Evolutionary conservation across 2,329 filamentous ascomycete genomes (phyloP).

Genomic region (Alternaria triticimaculans): DNA sequence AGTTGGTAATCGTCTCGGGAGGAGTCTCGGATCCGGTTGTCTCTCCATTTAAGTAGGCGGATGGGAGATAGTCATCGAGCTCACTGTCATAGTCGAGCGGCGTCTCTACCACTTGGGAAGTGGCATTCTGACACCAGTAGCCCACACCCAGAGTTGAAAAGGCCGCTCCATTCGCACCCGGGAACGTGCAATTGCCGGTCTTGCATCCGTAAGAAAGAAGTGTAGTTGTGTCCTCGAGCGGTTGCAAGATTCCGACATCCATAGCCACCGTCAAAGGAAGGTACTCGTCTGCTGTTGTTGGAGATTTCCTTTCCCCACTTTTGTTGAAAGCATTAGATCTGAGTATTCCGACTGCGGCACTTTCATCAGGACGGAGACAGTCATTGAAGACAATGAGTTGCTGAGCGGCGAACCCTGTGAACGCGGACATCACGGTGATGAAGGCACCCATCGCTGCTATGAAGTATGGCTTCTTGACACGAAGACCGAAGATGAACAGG

Average conservation of each 20-base stretch:
- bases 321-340: slow-evolving; percentile 3
- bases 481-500: slow-evolving; percentile 1
- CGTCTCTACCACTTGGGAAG: background rate
- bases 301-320: background rate
- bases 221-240: slow-evolving; percentile 8
- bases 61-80: background rate
- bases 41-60: background rate
- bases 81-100: background rate
- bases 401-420: slow-evolving; percentile 14
- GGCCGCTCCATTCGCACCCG: background rate
- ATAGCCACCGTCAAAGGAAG: slow-evolving; percentile 11
- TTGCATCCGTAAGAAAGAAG: slow-evolving; percentile 12
- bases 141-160: slow-evolving; percentile 13
- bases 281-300: background rate
- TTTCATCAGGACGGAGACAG: slow-evolving; percentile 2
- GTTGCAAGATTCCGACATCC: slow-evolving; percentile 11
- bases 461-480: slow-evolving; percentile 1
- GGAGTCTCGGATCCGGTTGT: background rate
- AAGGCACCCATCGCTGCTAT: slow-evolving; percentile 13
- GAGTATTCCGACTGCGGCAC: background rate
- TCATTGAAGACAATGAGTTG: slow-evolving; percentile 14
- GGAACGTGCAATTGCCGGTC: slow-evolving; percentile 19
- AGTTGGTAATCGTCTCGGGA: background rate
- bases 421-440: slow-evolving; percentile 5
- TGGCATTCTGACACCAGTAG: slow-evolving; percentile 8